Conservation (phyloP, 129 eudicot genomes). For the Silybum marianum region DNA sequence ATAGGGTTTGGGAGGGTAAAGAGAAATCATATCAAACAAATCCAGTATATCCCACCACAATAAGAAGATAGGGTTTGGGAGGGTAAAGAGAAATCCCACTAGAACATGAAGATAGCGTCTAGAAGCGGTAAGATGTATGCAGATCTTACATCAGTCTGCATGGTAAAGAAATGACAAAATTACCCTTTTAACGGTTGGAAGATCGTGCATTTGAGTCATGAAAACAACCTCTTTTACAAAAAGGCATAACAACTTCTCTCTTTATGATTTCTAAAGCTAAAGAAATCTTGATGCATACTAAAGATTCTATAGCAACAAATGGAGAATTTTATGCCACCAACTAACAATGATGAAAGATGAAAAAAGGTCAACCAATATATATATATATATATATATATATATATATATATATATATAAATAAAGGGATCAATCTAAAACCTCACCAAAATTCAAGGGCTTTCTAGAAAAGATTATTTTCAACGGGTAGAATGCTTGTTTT, state of each 20-base stretch:
- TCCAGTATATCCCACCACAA: too few relatives aligned
- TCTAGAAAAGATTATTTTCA: slow-evolving; percentile 13
- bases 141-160: background rate
- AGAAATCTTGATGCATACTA: slow-evolving; percentile 17
- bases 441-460: slow-evolving; percentile 19
- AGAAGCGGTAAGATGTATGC: background rate
- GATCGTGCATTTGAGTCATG: background rate
- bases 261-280: slow-evolving; percentile 5
- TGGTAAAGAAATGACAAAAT: background rate
- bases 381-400: background rate
- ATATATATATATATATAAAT: background rate
- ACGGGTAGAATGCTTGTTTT: background rate
- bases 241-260: background rate
- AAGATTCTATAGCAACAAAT: slow-evolving; percentile 22
- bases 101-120: too few relatives aligned
- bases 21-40: too few relatives aligned
- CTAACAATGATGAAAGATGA: slow-evolving; percentile 36
- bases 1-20: too few relatives aligned
- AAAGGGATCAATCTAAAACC: slow-evolving; percentile 31
- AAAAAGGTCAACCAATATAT: slow-evolving; percentile 27
- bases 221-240: background rate
- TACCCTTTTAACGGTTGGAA: slow-evolving; percentile 2
- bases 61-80: too few relatives aligned
- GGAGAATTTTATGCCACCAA: slow-evolving; percentile 34
- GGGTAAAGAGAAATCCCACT: too few relatives aligned